These are phyloP conservation scores for Suillus sp. DNA, from an alignment of 768 basidiomycete species.

Conservation along the genomic window DNA sequence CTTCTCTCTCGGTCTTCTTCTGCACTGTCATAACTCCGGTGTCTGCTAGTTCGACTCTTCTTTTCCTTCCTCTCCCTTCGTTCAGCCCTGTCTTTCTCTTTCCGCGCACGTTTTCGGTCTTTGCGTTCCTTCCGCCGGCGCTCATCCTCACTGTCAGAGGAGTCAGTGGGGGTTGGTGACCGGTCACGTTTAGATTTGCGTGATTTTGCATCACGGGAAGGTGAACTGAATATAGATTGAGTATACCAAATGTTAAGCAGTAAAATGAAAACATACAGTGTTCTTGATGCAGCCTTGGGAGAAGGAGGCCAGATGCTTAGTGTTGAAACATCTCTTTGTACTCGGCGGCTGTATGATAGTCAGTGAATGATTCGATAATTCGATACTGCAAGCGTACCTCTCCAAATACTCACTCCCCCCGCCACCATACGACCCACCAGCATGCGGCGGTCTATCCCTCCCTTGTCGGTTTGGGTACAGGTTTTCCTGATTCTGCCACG, in stretches of 20 bases:
- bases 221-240: constrained; percentile 47
- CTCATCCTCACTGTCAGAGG: constrained; percentile 56
- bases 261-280: constrained; percentile 44
- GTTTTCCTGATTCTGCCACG: constrained; percentile 52
- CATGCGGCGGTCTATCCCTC: constrained; percentile 32
- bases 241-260: neutral
- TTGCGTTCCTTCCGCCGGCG: constrained; percentile 59
- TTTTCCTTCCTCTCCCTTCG: constrained; percentile 40
- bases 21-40: constrained; percentile 37
- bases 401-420: constrained; percentile 59
- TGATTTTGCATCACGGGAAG: constrained; percentile 51
- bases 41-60: constrained; percentile 37
- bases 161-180: constrained; percentile 45
- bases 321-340: constrained; percentile 59
- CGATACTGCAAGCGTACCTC: constrained; percentile 46
- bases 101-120: constrained; percentile 57
- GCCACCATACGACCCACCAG: constrained; percentile 35
- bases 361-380: neutral
- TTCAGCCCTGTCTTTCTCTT: constrained; percentile 48
- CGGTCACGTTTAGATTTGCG: constrained; percentile 62
- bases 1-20: constrained; percentile 40
- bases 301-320: constrained; percentile 82
- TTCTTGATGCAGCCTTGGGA: constrained; percentile 65
- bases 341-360: constrained; percentile 57
- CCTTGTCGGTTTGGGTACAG: constrained; percentile 54